Conservation (phyloP, 495 filamentous ascomycete genomes). For the Haplographium delicatum region DNA sequence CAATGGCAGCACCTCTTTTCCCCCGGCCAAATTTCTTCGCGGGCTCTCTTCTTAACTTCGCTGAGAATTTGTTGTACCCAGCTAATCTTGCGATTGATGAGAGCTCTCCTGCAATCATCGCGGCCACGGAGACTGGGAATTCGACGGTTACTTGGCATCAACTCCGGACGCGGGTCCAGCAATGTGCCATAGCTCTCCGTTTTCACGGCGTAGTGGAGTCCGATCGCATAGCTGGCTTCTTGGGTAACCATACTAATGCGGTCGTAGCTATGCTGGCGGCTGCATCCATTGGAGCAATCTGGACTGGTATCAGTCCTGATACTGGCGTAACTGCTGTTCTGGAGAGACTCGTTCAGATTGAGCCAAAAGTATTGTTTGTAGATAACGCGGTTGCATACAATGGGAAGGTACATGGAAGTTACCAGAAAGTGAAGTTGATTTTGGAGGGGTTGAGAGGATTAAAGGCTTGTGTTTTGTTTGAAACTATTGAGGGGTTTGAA, state of each 20-base stretch:
- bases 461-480: conserved; percentile 63
- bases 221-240: conserved; percentile 68
- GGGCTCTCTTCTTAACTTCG: conserved; percentile 54
- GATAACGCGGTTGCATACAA: conserved; percentile 76
- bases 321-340: conserved; percentile 72
- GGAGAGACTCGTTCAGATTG: conserved; percentile 65
- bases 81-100: conserved; percentile 50
- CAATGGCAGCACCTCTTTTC: conserved; percentile 63
- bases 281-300: conserved; percentile 61
- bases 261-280: conserved; percentile 58
- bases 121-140: conserved; percentile 57
- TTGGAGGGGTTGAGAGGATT: conserved; percentile 55
- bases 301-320: conserved; percentile 67
- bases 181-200: conserved; percentile 53
- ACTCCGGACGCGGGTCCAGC: conserved; percentile 48
- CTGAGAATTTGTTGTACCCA: conserved; percentile 57
- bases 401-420: conserved; percentile 62
- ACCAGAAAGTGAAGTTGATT: conserved; percentile 62
- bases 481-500: conserved; percentile 47
- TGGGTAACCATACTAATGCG: conserved; percentile 64
- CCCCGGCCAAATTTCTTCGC: conserved; percentile 81
- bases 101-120: conserved; percentile 49
- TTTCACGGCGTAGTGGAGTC: conserved; percentile 55
- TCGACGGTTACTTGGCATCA: conserved; percentile 55
- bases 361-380: conserved; percentile 64